A percentile compares a stretch with the other conserved stretches of the same genome.
Conservation (phyloP, 1,284 basidiomycete species). For the Uromyces viciae-fabae region DNA sequence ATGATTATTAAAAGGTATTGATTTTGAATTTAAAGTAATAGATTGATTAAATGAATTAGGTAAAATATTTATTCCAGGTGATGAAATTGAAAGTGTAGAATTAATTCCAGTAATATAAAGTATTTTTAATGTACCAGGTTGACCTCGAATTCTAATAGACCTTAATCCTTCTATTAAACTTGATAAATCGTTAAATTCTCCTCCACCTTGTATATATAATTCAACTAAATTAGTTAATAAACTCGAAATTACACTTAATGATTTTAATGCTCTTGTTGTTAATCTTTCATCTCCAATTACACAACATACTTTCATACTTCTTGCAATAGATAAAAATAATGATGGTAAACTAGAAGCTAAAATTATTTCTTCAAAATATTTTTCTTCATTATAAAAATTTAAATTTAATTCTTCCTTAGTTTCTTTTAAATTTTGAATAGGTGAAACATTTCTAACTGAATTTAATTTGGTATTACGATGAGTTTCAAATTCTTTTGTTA, state of each 20-base stretch:
- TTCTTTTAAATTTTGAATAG: neutral
- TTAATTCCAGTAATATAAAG: conserved; percentile 12
- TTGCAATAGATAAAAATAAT: conserved; percentile 8
- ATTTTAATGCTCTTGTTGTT: conserved; percentile 6
- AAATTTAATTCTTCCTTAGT: neutral
- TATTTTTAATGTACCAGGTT: neutral
- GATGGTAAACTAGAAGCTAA: conserved; percentile 16
- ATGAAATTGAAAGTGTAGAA: neutral
- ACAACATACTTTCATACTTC: conserved; percentile 12
- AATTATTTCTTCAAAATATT: conserved; percentile 8
- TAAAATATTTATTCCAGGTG: too few species aligned
- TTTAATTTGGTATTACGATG: conserved; percentile 33
- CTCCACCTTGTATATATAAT: conserved; percentile 28
- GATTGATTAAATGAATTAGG: too few species aligned
- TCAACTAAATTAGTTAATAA: conserved; percentile 12
- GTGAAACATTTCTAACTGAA: neutral
- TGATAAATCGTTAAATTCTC: neutral
- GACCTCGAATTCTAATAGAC: conserved; percentile 7
- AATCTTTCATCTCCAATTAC: conserved; percentile 13
- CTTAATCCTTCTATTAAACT: conserved; percentile 21
- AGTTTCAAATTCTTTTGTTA: conserved; percentile 4
- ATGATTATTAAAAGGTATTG: neutral
- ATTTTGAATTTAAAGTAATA: too few species aligned
- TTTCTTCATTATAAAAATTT: too few species aligned
- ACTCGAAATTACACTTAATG: conserved; percentile 22